phyloP scores from a whole-genome alignment of 2,329 filamentous ascomycete species.

The Hymenoscyphus albidus region DNA sequence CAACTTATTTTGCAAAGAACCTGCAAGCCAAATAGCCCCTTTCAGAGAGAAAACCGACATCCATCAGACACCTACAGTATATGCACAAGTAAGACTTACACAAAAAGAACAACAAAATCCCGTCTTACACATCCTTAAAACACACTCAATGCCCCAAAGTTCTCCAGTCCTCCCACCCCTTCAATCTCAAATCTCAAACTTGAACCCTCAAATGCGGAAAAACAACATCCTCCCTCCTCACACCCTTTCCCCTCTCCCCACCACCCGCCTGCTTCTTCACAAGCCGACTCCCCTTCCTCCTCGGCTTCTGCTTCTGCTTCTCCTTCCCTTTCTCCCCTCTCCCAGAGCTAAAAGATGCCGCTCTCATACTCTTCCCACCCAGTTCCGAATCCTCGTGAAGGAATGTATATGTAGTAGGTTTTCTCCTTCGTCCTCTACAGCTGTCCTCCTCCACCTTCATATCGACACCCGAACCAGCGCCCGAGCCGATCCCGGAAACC shows the following conservation, averaged over 20 bases:
- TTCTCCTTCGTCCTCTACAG: background rate
- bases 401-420: conserved; percentile 9
- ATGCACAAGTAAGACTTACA: too few species aligned
- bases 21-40: too few species aligned
- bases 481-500: background rate
- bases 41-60: too few species aligned
- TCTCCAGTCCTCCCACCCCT: background rate
- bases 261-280: conserved; percentile 7
- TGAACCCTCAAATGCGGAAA: background rate
- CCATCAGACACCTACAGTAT: too few species aligned
- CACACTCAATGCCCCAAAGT: too few species aligned
- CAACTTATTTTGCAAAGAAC: too few species aligned
- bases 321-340: background rate
- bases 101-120: too few species aligned
- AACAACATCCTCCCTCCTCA: background rate
- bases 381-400: conserved; percentile 7
- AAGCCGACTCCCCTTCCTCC: conserved; percentile 8
- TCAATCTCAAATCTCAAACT: background rate
- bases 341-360: background rate
- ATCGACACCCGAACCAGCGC: background rate
- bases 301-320: background rate
- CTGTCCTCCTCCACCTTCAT: background rate
- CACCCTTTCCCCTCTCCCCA: background rate
- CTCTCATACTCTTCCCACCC: background rate
- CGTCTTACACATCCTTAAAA: too few species aligned